These are phyloP conservation scores for Entophlyctis luteolus DNA, from an alignment of 192 early-diverging fungal genomes.

Conservation along the genomic window DNA sequence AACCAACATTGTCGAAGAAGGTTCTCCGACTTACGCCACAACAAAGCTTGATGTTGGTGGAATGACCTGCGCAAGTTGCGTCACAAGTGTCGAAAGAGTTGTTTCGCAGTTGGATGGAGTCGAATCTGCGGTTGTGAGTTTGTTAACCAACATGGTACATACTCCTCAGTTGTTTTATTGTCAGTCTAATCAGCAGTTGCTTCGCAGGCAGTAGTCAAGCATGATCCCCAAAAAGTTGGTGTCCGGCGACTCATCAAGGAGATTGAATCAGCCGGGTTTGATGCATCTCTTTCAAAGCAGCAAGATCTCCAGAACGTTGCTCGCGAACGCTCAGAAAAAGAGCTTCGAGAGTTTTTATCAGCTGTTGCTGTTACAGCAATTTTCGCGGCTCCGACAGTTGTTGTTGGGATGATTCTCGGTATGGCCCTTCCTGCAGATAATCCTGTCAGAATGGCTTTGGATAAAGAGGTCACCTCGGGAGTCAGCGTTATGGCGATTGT, in stretches of 20 bases:
- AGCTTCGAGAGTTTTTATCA: conserved; percentile 39
- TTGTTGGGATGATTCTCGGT: conserved; percentile 70
- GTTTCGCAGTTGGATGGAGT: conserved; percentile 29
- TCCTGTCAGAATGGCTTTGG: conserved; percentile 39
- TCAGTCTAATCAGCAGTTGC: no score
- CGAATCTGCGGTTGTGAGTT: conserved; percentile 20
- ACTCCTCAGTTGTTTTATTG: neutral
- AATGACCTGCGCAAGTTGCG: conserved; percentile 54
- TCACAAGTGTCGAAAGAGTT: conserved; percentile 31
- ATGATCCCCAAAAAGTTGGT: conserved; percentile 53
- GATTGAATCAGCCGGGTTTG: conserved; percentile 61
- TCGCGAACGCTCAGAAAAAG: conserved; percentile 36
- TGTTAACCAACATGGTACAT: conserved; percentile 19
- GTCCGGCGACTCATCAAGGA: conserved; percentile 56
- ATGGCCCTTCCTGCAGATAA: conserved; percentile 58
- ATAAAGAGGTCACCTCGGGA: conserved; percentile 51
- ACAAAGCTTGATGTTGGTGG: conserved; percentile 36
- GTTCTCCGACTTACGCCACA: neutral
- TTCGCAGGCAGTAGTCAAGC: conserved; percentile 42
- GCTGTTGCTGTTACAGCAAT: conserved; percentile 48
- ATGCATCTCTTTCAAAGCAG: conserved; percentile 40
- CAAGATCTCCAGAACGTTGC: conserved; percentile 28
- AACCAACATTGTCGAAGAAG: no score
- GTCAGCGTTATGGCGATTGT: conserved; percentile 52
- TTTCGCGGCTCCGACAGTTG: conserved; percentile 66